Evolutionary conservation across 2,329 filamentous ascomycete species (phyloP), one percentile per base, ranked within the genome.

Genomic region (Paecilomyces fulvus): DNA sequence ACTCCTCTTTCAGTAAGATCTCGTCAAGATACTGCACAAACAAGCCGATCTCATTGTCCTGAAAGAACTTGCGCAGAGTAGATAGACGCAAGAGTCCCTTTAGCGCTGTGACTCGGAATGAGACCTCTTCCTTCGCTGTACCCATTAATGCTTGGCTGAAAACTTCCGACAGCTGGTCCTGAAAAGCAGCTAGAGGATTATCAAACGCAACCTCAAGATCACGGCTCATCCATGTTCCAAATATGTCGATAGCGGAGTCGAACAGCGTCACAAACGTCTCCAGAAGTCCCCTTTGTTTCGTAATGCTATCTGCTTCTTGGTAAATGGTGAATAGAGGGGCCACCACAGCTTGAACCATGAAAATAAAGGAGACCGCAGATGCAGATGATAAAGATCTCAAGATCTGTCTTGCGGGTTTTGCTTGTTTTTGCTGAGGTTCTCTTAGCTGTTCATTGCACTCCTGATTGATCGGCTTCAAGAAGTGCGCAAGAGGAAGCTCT

Each of bases 381-480:
- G 82, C 79, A 50, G 79, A 75, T 1, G 83, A 79, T 10, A 85
- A 70, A 6, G 79, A 79, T 37, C 78, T 74, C 14, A 88, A 66
- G 17, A 88, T 86, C 25, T 81, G 79, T 17, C 83, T 83, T 2
- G 83, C 79, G 9, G 83, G 83, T 63, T 83, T 82, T 3, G 85
- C 86, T 65, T 88, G 83, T 65, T 87, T 87, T 4, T 84, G 85
- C 49, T 85, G 84, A 6, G 85, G 85, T 65, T 88, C 84, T 63
- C 84, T 82, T 3, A 88, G 74, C 63, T 87, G 83, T 59, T 87
- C 83, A 58, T 85, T 83, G 65, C 84, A 87, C 70, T 88, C 85
- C 62, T 85, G 84, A 50, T 80, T 80, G 57, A 87, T 79, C 1
- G 83, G 81, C 50, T 79, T 78, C 23, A 88, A 70, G 65, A 83